Conservation (phyloP, 495 filamentous ascomycete genomes). For the Baudoinia panamericana region DNA sequence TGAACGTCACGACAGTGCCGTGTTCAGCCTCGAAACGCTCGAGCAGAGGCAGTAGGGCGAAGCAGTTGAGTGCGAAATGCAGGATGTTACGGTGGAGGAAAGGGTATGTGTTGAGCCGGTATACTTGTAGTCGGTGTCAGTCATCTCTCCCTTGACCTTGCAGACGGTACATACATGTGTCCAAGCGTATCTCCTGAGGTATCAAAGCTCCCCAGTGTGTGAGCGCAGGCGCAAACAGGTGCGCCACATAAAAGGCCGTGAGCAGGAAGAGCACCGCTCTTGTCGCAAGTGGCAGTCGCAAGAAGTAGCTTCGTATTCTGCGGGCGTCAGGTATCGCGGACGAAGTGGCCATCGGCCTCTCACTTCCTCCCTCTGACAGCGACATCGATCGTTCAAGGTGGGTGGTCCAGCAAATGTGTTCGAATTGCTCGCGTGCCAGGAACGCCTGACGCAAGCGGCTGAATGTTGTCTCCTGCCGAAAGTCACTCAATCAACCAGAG, state of each 20-base stretch:
- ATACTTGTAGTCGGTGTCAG: too few relatives aligned
- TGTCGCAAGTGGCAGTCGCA: constrained; percentile 80
- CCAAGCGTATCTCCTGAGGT: constrained; percentile 57
- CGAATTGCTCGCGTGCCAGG: too few relatives aligned
- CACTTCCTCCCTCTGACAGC: too few relatives aligned
- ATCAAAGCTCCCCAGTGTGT: constrained; percentile 72
- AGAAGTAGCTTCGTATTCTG: constrained; percentile 49
- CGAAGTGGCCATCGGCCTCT: constrained; percentile 24
- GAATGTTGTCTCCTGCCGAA: too few relatives aligned
- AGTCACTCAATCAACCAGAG: too few relatives aligned
- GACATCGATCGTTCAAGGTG: too few relatives aligned
- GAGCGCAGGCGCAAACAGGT: constrained; percentile 41
- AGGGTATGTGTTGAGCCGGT: constrained; percentile 85
- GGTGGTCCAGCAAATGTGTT: too few relatives aligned
- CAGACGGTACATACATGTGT: constrained; percentile 68
- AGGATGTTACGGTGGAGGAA: constrained; percentile 71
- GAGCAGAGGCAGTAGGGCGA: constrained; percentile 69
- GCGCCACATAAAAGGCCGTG: constrained; percentile 50
- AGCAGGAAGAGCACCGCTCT: constrained; percentile 59
- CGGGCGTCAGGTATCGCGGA: constrained; percentile 26
- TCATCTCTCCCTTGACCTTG: too few relatives aligned
- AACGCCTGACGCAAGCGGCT: too few relatives aligned
- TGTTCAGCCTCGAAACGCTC: constrained; percentile 90
- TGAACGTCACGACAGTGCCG: constrained; percentile 72
- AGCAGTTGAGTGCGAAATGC: constrained; percentile 63